Base-by-base conservation (phyloP, 164 flowering plant genomes). In the Tetrastigma voinierianum region DNA sequence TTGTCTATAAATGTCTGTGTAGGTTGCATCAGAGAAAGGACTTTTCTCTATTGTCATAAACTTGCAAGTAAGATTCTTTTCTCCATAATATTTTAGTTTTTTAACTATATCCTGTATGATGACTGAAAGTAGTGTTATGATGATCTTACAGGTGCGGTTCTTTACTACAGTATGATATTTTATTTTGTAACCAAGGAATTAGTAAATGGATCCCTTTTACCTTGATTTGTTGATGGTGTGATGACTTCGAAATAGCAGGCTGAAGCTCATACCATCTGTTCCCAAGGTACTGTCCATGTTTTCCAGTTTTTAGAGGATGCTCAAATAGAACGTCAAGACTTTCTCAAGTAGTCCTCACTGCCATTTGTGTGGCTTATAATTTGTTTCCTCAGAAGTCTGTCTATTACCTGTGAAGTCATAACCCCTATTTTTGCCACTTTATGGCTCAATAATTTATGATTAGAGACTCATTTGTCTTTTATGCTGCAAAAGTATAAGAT, bases 171-270 rank as follows among this genome's bases (percentile, higher is more conserved):
- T 77, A 93, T 96, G 99, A 93, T 96, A 49, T 93, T 96, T 77
- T 93, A 96, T 76, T 96, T 91, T 80, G 97, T 96, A 49, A 78
- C 80, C 7, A 86, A 79, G 69, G 81, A 84, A 64, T 74, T 96
- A 67, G 77, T 74, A 46, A 84, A 89, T 48, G 98, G 99, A 70
- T 93, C 99, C 18, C 90, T 96, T 13, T 70, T 96, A 81, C 97
- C 93, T 75, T 89, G 91, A 19, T 96, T 96, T 85, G 96, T 96
- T 67, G 97, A 96, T 77, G 98, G 99, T 49, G 99, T 73, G 99
- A 93, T 74, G 99, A 96, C 72, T 96, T 93, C 91, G 99, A 24
- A 96, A 88, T 70, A 90, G 95, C 72, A 84, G 99, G 76, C 70
- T 96, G 71, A 96, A 93, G 83, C 97, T 96, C 69, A 96, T 96